These are phyloP conservation scores for Testicularia cyperi DNA, from an alignment of 1,284 basidiomycete species.

Conservation along the genomic window DNA sequence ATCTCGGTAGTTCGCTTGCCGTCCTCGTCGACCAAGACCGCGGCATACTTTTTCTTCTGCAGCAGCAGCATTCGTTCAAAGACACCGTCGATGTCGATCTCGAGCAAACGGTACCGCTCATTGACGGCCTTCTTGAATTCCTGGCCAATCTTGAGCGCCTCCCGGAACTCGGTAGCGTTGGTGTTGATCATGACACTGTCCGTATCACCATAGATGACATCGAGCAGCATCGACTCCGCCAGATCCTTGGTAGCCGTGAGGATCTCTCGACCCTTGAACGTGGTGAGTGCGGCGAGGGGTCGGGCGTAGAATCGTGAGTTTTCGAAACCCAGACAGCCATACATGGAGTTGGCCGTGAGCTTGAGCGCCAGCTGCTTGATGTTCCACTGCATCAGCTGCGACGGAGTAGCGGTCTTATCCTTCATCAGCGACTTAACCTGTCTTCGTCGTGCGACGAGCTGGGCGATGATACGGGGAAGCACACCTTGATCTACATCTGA, in stretches of 20 bases:
- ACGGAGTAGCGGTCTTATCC: constrained; percentile 73
- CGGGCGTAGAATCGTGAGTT: constrained; percentile 96
- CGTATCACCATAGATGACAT: constrained; percentile 98
- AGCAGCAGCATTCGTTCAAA: constrained; percentile 89
- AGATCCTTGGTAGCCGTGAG: constrained; percentile 88
- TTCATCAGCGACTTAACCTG: constrained; percentile 96
- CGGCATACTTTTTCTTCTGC: constrained; percentile 99
- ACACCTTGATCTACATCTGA: constrained; percentile 78
- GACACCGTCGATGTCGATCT: constrained; percentile 93
- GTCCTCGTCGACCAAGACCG: constrained; percentile 69
- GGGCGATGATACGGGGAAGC: constrained; percentile 91
- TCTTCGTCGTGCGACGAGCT: constrained; percentile 82
- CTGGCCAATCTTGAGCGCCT: constrained; percentile 86
- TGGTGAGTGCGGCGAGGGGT: constrained; percentile 91
- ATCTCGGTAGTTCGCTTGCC: constrained; percentile 67
- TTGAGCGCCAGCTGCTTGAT: constrained; percentile 97
- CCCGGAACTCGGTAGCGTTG: constrained; percentile 80
- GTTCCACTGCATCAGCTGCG: constrained; percentile 83
- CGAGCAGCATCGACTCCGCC: constrained; percentile 83
- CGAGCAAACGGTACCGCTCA: constrained; percentile 88
- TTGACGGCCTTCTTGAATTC: constrained; percentile 96
- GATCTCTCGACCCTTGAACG: constrained; percentile 97
- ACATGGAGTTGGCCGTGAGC: constrained; percentile 99
- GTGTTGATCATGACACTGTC: constrained; percentile 99
- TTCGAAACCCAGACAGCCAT: constrained; percentile 97